Percentiles rank a stretch among this genome's conserved stretches.
Evolutionary conservation across 371 early-diverging fungal species (phyloP).

Genomic region (Haplosporangium sp.): DNA sequence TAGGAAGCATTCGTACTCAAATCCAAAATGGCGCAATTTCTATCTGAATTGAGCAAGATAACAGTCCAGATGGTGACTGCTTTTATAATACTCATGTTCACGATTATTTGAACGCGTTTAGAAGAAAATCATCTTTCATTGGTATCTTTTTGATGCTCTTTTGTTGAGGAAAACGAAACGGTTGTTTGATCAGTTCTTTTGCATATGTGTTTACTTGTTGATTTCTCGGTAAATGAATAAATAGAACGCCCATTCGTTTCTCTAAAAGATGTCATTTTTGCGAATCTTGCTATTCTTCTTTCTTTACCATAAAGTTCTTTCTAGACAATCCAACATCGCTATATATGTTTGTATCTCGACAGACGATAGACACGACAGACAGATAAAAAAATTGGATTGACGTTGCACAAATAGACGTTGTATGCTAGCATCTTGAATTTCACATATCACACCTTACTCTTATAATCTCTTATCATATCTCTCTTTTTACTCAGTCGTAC

Average conservation of each 20-base stretch:
- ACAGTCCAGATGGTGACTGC: constrained; percentile 7
- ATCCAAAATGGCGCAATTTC: constrained; percentile 3
- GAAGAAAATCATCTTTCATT: background rate
- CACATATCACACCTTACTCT: no score
- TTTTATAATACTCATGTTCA: background rate
- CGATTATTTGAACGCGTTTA: no score
- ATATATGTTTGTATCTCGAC: no score
- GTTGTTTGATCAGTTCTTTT: no score
- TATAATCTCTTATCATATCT: no score
- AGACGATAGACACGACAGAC: no score
- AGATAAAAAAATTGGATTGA: no score
- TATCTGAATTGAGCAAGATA: constrained; percentile 1
- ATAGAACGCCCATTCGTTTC: constrained; percentile 15
- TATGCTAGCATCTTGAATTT: no score
- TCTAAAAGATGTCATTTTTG: no score
- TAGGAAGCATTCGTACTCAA: background rate
- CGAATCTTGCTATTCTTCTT: constrained; percentile 1
- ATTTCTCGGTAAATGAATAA: constrained; percentile 27
- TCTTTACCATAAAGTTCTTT: background rate
- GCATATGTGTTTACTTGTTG: background rate
- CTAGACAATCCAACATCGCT: background rate
- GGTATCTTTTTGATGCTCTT: background rate
- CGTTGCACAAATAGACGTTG: no score
- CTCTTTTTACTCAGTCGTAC: no score
- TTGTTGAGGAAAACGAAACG: background rate